Percentiles rank a stretch among this genome's conserved stretches.
Conservation (phyloP, 2,329 filamentous ascomycete genomes). For the Pseudofabraea citricarpa region DNA sequence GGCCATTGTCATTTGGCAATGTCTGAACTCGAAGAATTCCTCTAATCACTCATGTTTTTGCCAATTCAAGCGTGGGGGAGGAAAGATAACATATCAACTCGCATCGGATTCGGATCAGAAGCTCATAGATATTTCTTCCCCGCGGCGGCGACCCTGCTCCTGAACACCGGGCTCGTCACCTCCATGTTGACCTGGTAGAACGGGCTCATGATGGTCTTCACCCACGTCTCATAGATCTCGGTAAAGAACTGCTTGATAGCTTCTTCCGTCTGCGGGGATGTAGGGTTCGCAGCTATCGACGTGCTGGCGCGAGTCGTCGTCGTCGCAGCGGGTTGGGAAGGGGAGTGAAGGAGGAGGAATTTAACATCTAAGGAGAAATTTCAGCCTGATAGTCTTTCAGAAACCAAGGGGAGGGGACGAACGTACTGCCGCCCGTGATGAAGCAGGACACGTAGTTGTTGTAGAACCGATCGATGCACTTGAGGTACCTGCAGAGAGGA, state of each 20-base stretch:
- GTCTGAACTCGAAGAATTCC: too few species aligned
- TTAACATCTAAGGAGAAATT: slow-evolving; percentile 57
- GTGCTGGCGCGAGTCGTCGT: slow-evolving; percentile 51
- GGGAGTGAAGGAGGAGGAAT: slow-evolving; percentile 90
- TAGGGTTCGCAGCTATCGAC: slow-evolving; percentile 79
- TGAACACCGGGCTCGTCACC: slow-evolving; percentile 82
- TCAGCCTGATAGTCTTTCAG: too few species aligned
- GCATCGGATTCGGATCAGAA: too few species aligned
- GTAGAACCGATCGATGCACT: slow-evolving; percentile 94
- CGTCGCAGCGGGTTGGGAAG: slow-evolving; percentile 44
- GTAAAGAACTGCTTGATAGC: slow-evolving; percentile 91
- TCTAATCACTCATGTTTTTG: too few species aligned
- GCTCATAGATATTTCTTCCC: slow-evolving; percentile 91
- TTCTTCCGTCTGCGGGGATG: slow-evolving; percentile 86
- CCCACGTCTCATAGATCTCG: slow-evolving; percentile 94
- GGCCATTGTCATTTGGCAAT: too few species aligned
- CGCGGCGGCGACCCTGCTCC: slow-evolving; percentile 74
- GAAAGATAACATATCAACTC: too few species aligned
- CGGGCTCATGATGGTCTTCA: slow-evolving; percentile 95
- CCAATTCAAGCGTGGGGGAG: too few species aligned
- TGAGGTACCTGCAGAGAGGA: slow-evolving; percentile 68
- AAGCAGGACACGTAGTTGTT: slow-evolving; percentile 94
- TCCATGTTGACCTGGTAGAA: slow-evolving; percentile 87
- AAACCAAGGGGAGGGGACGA: slow-evolving; percentile 3
- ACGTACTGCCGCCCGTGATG: slow-evolving; percentile 71